Evolutionary conservation across 2,329 filamentous ascomycete species (phyloP), one percentile per base, ranked within the genome.

Genomic region (Ophiostoma himal-ulmi): DNA sequence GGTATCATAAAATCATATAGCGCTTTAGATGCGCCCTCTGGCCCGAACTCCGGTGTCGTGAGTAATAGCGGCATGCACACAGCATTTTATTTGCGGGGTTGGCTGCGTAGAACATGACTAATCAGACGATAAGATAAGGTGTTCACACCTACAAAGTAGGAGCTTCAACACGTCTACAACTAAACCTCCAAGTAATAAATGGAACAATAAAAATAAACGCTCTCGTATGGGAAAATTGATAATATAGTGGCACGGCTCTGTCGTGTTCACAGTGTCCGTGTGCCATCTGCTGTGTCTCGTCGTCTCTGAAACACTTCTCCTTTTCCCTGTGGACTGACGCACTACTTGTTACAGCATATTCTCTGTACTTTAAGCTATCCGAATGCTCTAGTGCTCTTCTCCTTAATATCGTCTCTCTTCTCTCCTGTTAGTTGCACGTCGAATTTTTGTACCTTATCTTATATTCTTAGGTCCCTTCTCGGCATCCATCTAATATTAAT

Each of bases 41-140:
- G 39, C 14, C 69, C 39, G 54, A 70, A 72, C 69, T 70, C 71
- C 71, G 71, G 71, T 72, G 48, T 69, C 71, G 71, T 48, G 44
- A 8, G 44, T n/a, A 48, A n/a, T 48, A 48, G 44, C 44, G 44
- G 11, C 44, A 8, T 54, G 52, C 52, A n/a, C 11, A 54, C 13
- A 22, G 20, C 52, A 26, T 14, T 41, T 10, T 41, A 41, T 41
- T 30, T 57, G 54, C 54, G 22, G 54, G n/a, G n/a, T 22, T 60
- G 22, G 13, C 54, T 4, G 8, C 8, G 22, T 22, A 13, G 22
- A 26, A 30, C 5, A 22, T 60, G 54, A 60, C 54, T 60, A 60
- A 60, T 62, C 57, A 62, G 1, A 30, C 52, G 22, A 26, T 57
- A 22, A 22, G 22, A 57, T 57, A 57, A 26, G 52, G n/a, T 6